Base-by-base conservation (phyloP, 2,329 filamentous ascomycete genomes). In the Ascosphaera apis region DNA sequence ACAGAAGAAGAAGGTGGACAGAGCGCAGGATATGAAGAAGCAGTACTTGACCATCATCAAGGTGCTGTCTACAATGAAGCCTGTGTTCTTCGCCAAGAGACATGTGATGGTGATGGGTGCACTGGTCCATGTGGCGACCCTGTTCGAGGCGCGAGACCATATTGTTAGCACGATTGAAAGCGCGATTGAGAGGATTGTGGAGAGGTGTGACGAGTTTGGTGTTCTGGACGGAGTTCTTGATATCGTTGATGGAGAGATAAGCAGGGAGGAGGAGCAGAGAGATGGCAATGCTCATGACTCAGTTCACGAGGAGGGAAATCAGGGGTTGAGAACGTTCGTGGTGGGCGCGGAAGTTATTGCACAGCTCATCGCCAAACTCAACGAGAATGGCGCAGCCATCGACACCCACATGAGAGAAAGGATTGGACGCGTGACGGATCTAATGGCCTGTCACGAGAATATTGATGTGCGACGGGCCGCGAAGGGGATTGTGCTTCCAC, bases 41-140 rank as follows among this genome's bases (percentile, higher is more conserved):
- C 56, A 60, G 36, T 49, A 57, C n/a, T 42, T 60, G 17, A 46
- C 53, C 15, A 58, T 55, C 4, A 48, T 60, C 28, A 52, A 55
- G 11, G 45, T 53, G 23, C 52, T 60, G 47, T 47, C 57, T 34
- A 38, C 45, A n/a, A 44, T 55, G 19, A 55, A 53, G 27, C 45
- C 48, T 9, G 40, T 49, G 28, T 47, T 48, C 16, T 55, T 58
- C 41, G 42, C 49, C 4, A 43, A 42, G 3, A 55, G 53, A 39
- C 50, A 55, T 34, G 45, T 52, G 3, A 47, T 46, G 15, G 50
- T 48, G 1, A 50, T 57, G 43, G 46, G 48, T 11, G 50, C 55
- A 3, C 42, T 59, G 3, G 47, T 60, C 31, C 46, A 47, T 9
- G 50, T 54, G 13, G 51, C 55, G 15, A 51, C 50, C 33, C 46